A percentile compares a stretch with the other conserved stretches of the same genome.
Evolutionary conservation across 441 rosid genomes (phyloP).

Genomic region (Adansonia madagascariensis): DNA sequence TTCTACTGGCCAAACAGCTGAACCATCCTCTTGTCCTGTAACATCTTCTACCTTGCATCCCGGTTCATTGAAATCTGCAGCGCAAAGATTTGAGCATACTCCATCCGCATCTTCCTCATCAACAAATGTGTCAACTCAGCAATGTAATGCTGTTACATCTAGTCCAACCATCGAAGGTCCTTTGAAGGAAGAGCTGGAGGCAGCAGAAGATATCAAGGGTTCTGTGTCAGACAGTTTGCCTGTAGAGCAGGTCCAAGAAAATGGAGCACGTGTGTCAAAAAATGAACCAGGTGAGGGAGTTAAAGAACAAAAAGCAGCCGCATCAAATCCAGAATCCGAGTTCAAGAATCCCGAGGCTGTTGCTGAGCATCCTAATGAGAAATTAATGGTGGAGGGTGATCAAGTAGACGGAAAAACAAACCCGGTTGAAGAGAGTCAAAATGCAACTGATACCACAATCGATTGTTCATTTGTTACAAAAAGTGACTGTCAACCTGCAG

Average conservation of each 20-base stretch:
- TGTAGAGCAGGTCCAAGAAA: slow-evolving; percentile 40
- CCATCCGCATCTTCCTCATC: slow-evolving; percentile 34
- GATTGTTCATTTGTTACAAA: slow-evolving; percentile 24
- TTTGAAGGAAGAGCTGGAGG: slow-evolving; percentile 37
- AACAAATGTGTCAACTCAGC: slow-evolving; percentile 36
- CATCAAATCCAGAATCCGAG: slow-evolving; percentile 36
- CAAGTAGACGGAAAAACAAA: slow-evolving; percentile 12
- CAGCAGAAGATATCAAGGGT: slow-evolving; percentile 3
- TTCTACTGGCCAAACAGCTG: slow-evolving; percentile 27
- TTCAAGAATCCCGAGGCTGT: slow-evolving; percentile 32
- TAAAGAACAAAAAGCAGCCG: slow-evolving; percentile 33
- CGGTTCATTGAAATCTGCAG: slow-evolving; percentile 45
- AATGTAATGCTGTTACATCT: slow-evolving; percentile 36
- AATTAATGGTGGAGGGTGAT: slow-evolving; percentile 35
- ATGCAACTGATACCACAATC: slow-evolving; percentile 15
- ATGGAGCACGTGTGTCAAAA: slow-evolving; percentile 30
- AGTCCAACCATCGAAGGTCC: slow-evolving; percentile 36
- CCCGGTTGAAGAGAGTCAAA: slow-evolving; percentile 35
- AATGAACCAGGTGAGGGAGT: slow-evolving; percentile 30
- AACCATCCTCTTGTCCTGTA: slow-evolving; percentile 35
- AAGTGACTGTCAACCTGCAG: slow-evolving; percentile 28
- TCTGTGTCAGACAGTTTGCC: not conserved
- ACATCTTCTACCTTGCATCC: slow-evolving; percentile 34
- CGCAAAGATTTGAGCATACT: slow-evolving; percentile 36
- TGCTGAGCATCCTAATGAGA: slow-evolving; percentile 35